These are phyloP conservation scores for Prunus dulcis DNA, from an alignment of 306 rosid genomes.

Conservation along the genomic window DNA sequence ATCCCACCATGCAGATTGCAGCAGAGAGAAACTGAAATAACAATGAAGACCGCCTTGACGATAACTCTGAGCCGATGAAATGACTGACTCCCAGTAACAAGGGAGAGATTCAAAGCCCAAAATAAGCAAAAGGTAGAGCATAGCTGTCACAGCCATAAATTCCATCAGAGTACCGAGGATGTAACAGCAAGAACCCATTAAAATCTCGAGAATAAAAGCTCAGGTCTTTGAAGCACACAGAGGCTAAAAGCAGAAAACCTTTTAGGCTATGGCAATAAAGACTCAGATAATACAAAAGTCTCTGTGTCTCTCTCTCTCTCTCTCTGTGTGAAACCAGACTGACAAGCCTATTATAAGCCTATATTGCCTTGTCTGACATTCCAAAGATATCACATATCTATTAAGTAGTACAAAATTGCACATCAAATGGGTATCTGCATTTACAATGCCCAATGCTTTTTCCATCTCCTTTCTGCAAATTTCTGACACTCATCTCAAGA, in stretches of 20 bases:
- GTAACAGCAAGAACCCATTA: conserved; percentile 54
- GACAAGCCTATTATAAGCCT: conserved; percentile 49
- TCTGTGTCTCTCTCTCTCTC: not conserved
- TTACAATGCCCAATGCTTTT: conserved; percentile 33
- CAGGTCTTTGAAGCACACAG: conserved; percentile 36
- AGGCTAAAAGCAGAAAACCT: conserved; percentile 38
- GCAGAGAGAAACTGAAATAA: too few species aligned
- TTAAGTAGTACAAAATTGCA: conserved; percentile 11
- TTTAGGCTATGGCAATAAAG: conserved; percentile 52
- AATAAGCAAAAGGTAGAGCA: conserved; percentile 44
- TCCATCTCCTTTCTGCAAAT: conserved; percentile 17
- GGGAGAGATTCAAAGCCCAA: conserved; percentile 49
- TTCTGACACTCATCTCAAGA: conserved; percentile 41
- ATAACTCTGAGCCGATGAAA: conserved; percentile 36
- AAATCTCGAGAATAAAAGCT: not conserved
- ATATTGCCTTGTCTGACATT: conserved; percentile 52
- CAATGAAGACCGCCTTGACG: conserved; percentile 11
- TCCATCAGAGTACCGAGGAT: conserved; percentile 64
- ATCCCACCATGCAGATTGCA: conserved; percentile 35
- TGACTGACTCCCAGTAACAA: conserved; percentile 23
- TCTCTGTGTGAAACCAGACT: conserved; percentile 9
- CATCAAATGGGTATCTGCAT: conserved; percentile 20
- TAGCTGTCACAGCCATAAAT: conserved; percentile 84
- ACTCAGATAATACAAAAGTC: conserved; percentile 27
- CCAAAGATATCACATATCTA: conserved; percentile 37